Evolutionary conservation across 2,329 filamentous ascomycete genomes (phyloP), one percentile per base, ranked within the genome.

Genomic region (Mollisia scopiformis): DNA sequence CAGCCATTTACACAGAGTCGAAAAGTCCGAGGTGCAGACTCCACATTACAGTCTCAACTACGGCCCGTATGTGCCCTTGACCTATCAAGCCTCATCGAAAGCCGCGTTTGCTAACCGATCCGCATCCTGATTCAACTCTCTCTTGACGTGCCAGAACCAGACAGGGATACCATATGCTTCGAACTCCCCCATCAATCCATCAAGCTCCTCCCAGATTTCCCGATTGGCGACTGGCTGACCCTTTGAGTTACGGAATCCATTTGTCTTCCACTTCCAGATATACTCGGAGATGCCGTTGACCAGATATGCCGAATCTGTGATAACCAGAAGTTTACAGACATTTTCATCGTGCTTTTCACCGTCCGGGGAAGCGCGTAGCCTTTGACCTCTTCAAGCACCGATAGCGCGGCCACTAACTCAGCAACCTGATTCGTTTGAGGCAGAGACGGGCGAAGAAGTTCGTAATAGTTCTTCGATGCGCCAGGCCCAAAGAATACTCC

Each of bases 391-490:
- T 37, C 6, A 27, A 57, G 21, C 6, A 23, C 19, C 14, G 21
- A n/a, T 14, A 50, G 35, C 13, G 37, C 27, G 6, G 53, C 53
- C 8, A 13, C 30, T 6, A 56, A 10, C 23, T 56, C 53, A 3
- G 53, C 53, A 23, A n/a, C 14, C 23, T 56, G 53, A 33, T 46
- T 56, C 31, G 53, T 56, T 46, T 56, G 53, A 2, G 37, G 53
- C 6, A 25, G n/a, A 21, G 19, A 23, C 11, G 5, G 7, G 25
- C n/a, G 7, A 28, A 47, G 10, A 47, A 47, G 43, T 6, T 16
- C 19, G 5, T 10, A 6, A 16, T 16, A 13, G 46, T 56, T 56
- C 54, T 14, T 8, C 13, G 21, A 13, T 14, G 27, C 21, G 19
- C n/a, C 14, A 11, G 13, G 10, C 14, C 28, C 46, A 16, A 19